A percentile compares a stretch with the other conserved stretches of the same genome.
phyloP scores from a whole-genome alignment of 1,284 basidiomycete species.

The Naganishia sp. region DNA sequence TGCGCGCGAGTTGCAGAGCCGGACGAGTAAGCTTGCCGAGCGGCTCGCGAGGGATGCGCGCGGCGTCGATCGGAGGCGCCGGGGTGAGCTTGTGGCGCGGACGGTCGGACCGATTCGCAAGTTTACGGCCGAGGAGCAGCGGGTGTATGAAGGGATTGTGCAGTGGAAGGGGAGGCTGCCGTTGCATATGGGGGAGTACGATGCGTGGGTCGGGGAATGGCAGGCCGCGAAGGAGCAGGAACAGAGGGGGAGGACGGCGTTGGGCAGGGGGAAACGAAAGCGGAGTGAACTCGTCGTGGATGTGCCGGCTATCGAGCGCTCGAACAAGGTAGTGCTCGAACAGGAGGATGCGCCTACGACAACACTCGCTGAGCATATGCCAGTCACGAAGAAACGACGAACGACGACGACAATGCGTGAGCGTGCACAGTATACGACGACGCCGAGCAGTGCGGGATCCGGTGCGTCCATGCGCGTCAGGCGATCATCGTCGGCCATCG shows the following conservation, averaged over 20 bases:
- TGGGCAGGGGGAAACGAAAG: conserved; percentile 3
- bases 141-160: background rate
- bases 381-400: too few species aligned
- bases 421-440: too few species aligned
- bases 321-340: too few species aligned
- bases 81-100: too few species aligned
- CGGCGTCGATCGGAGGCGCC: background rate
- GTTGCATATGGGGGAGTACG: conserved; percentile 18
- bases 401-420: too few species aligned
- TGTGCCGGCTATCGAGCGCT: background rate
- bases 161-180: conserved; percentile 4
- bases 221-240: background rate
- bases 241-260: background rate
- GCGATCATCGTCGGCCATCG: too few species aligned
- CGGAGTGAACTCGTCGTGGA: background rate
- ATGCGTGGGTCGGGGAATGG: background rate
- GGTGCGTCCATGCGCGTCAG: too few species aligned
- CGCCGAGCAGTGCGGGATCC: too few species aligned
- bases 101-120: background rate
- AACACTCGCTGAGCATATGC: too few species aligned
- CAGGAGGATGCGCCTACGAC: too few species aligned
- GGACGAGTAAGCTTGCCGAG: background rate
- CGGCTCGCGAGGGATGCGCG: background rate
- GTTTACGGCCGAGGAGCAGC: conserved; percentile 5
- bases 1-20: background rate